Conservation (phyloP, 805 yeast genomes). For the Pichia nakasei region DNA sequence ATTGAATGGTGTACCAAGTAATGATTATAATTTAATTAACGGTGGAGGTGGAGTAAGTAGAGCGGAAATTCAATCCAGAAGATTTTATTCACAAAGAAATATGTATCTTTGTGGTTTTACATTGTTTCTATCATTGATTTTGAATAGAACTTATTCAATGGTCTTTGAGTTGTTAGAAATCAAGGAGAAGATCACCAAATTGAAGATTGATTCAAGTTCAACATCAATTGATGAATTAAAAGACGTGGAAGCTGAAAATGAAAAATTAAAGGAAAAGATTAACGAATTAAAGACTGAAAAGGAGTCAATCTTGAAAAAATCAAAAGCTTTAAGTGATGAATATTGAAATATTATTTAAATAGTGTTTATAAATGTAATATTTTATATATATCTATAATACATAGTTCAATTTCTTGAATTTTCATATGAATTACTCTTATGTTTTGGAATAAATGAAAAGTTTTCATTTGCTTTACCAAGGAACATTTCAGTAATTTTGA, state of each 20-base stretch:
- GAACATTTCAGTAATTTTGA: conserved; percentile 90
- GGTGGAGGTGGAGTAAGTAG: conserved; percentile 40
- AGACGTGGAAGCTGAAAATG: conserved; percentile 10
- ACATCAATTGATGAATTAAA: conserved; percentile 4
- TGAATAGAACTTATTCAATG: conserved; percentile 74
- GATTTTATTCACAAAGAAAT: conserved; percentile 94
- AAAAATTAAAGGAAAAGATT: conserved; percentile 38
- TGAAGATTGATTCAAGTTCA: conserved; percentile 7
- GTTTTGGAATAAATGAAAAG: conserved; percentile 85
- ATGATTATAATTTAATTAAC: not conserved
- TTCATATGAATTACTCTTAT: conserved; percentile 79
- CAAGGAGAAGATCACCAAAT: conserved; percentile 41
- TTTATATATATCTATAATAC: not conserved
- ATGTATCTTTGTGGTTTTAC: conserved; percentile 94
- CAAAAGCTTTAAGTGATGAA: conserved; percentile 54
- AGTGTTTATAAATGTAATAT: not conserved
- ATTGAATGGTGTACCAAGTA: conserved; percentile 21
- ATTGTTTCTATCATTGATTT: conserved; percentile 75
- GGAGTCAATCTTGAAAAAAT: conserved; percentile 63
- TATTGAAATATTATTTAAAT: too few relatives aligned
- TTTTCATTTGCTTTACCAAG: conserved; percentile 73
- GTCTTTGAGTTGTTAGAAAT: conserved; percentile 64
- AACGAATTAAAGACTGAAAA: conserved; percentile 57
- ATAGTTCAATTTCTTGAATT: conserved; percentile 4
- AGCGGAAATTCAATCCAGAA: conserved; percentile 79